Percentiles rank a stretch among this genome's conserved stretches.
phyloP scores from a whole-genome alignment of 2,329 filamentous ascomycete species.

The Truncatella angustata region DNA sequence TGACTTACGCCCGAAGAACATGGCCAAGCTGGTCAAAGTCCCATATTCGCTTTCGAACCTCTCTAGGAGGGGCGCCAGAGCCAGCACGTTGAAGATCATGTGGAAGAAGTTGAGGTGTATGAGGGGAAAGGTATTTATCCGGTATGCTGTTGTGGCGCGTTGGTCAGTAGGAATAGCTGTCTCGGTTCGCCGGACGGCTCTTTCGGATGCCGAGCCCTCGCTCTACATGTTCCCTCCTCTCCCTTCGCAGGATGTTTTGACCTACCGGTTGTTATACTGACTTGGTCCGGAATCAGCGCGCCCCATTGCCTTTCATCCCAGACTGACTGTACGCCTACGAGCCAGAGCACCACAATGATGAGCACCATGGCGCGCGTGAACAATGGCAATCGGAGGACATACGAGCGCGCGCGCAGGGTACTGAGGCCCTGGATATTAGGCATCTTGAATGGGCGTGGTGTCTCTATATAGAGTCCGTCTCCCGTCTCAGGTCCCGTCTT shows the following conservation, averaged over 20 bases:
- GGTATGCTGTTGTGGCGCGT: conserved; percentile 64
- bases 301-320: conserved; percentile 78
- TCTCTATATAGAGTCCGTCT: too few species aligned
- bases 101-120: conserved; percentile 83
- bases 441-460: conserved; percentile 28
- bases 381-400: conserved; percentile 80
- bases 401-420: conserved; percentile 72
- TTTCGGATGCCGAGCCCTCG: neutral
- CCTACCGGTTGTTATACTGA: conserved; percentile 70
- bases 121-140: conserved; percentile 88
- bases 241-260: conserved; percentile 17
- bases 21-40: conserved; percentile 78
- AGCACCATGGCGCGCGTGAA: conserved; percentile 73
- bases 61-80: conserved; percentile 84
- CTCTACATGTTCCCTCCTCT: neutral
- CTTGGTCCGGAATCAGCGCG: conserved; percentile 72
- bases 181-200: neutral
- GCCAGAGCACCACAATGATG: conserved; percentile 67
- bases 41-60: conserved; percentile 92
- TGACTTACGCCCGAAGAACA: conserved; percentile 86
- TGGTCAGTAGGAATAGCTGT: neutral
- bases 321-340: conserved; percentile 64
- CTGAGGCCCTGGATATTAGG: conserved; percentile 56
- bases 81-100: conserved; percentile 73
- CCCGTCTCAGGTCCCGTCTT: neutral